phyloP scores from a whole-genome alignment of 768 basidiomycete species.

The Lactifluus pinguis region DNA sequence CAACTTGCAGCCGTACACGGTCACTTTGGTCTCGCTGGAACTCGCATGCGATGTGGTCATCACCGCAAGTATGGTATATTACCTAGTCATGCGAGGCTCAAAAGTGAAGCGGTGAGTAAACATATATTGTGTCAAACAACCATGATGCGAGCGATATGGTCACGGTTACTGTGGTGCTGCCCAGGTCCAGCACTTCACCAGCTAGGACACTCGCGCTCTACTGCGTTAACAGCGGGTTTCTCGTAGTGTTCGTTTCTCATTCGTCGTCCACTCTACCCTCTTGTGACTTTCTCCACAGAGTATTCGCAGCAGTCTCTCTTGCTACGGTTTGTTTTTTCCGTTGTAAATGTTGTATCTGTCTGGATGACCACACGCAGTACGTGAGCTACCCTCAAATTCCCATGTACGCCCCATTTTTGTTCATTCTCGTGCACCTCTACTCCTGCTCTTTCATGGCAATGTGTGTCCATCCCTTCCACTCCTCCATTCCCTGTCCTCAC shows the following conservation, averaged over 20 bases:
- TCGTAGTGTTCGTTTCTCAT: not conserved
- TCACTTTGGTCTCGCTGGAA: not conserved
- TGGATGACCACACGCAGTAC: not conserved
- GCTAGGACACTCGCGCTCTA: not conserved
- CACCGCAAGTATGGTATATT: conserved; percentile 2
- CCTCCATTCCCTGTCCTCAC: not conserved
- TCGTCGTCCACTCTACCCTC: not conserved
- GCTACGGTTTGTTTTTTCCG: not conserved
- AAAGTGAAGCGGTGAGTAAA: not conserved
- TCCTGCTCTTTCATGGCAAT: not conserved
- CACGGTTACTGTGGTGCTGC: not conserved
- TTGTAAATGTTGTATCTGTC: not conserved
- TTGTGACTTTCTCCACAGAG: not conserved
- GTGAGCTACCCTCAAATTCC: not conserved
- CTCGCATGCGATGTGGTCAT: not conserved
- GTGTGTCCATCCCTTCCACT: not conserved
- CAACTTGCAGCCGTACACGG: not conserved
- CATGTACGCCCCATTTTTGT: conserved; percentile 1
- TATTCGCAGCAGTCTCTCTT: not conserved
- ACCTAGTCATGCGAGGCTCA: not conserved
- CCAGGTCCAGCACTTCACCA: not conserved
- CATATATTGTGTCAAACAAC: not conserved
- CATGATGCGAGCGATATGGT: not conserved
- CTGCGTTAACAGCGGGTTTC: not conserved
- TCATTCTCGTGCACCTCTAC: not conserved